A percentile compares a stretch with the other conserved stretches of the same genome.
phyloP scores from a whole-genome alignment of 2,329 filamentous ascomycete genomes.

The Scedosporium apiospermum region DNA sequence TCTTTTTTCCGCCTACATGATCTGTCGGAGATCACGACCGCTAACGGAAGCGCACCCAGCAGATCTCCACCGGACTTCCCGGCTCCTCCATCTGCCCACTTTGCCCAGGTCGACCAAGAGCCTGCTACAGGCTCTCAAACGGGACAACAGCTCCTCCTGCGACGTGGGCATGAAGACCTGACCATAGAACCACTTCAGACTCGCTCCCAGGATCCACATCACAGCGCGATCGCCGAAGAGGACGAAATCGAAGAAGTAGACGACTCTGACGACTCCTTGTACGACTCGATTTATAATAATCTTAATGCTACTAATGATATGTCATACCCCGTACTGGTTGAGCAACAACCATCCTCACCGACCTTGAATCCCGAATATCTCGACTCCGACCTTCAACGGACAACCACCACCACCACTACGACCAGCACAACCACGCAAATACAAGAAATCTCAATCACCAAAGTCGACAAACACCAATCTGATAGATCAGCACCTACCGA shows the following conservation, averaged over 20 bases:
- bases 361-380: slow-evolving; percentile 4
- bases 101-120: not conserved
- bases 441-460: not conserved
- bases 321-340: slow-evolving; percentile 8
- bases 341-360: slow-evolving; percentile 11
- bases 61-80: not conserved
- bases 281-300: slow-evolving; percentile 8
- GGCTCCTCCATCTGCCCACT: not conserved
- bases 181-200: not conserved
- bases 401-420: not conserved
- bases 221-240: not conserved
- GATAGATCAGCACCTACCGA: not conserved
- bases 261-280: slow-evolving; percentile 8
- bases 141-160: not conserved
- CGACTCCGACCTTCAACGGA: not conserved
- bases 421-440: not conserved
- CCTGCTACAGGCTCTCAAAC: not conserved
- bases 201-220: not conserved
- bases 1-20: not conserved
- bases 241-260: not conserved
- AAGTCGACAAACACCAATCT: not conserved
- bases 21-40: not conserved
- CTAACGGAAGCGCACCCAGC: slow-evolving; percentile 1
- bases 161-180: not conserved
- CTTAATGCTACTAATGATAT: slow-evolving; percentile 10